phyloP scores from a whole-genome alignment of 2,329 filamentous ascomycete genomes.

The Penicillium sp. region DNA sequence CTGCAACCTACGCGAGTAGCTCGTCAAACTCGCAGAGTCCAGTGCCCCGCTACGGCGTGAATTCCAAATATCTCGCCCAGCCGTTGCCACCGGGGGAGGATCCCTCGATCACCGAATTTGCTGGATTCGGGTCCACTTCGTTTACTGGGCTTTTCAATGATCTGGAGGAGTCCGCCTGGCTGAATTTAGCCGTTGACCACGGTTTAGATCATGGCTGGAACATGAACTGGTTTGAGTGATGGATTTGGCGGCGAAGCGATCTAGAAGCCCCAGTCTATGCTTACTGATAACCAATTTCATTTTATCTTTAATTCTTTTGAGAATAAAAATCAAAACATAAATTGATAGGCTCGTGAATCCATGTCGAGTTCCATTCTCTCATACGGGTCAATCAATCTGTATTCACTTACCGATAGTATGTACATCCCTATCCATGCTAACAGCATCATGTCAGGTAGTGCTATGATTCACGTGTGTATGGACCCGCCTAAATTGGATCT shows the following conservation, averaged over 20 bases:
- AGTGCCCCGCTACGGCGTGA: neutral
- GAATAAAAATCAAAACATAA: too few relatives aligned
- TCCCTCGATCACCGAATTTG: constrained; percentile 12
- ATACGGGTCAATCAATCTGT: too few relatives aligned
- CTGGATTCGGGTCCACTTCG: constrained; percentile 18
- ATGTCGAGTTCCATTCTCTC: too few relatives aligned
- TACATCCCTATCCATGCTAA: too few relatives aligned
- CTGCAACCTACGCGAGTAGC: neutral
- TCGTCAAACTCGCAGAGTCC: constrained; percentile 1
- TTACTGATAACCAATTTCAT: too few relatives aligned
- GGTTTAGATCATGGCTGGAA: constrained; percentile 38
- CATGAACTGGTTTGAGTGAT: constrained; percentile 31
- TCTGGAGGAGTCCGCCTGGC: constrained; percentile 21
- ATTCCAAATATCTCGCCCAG: constrained; percentile 12
- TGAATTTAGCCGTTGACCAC: constrained; percentile 25
- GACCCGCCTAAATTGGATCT: too few relatives aligned
- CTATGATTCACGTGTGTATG: too few relatives aligned
- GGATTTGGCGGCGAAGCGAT: neutral
- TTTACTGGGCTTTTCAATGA: constrained; percentile 22
- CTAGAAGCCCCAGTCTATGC: too few relatives aligned
- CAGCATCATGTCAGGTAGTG: too few relatives aligned
- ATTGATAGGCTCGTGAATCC: too few relatives aligned
- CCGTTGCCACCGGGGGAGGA: constrained; percentile 19
- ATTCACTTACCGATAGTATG: too few relatives aligned
- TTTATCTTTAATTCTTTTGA: too few relatives aligned